A percentile compares a stretch with the other conserved stretches of the same genome.
These are phyloP conservation scores for Talaromyces amestolkiae DNA, from an alignment of 2,329 filamentous ascomycete species.

Conservation along the genomic window DNA sequence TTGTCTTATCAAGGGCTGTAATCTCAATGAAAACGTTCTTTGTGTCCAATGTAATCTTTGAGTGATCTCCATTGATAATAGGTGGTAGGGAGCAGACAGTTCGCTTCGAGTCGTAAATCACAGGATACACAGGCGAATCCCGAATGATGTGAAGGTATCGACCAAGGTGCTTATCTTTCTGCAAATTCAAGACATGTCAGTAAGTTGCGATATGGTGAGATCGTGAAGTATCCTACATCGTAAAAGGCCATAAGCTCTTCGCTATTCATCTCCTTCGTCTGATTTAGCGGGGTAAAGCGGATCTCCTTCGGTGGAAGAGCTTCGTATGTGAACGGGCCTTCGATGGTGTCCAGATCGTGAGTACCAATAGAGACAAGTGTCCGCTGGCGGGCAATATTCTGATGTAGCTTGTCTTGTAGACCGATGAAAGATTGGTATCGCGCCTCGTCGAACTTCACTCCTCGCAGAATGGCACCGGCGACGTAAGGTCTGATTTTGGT, in stretches of 20 bases:
- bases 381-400: constrained; percentile 88
- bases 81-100: constrained; percentile 90
- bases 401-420: constrained; percentile 95
- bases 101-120: constrained; percentile 86
- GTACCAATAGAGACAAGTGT: constrained; percentile 97
- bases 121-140: constrained; percentile 90
- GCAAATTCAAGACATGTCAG: constrained; percentile 13
- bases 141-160: constrained; percentile 91
- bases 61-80: constrained; percentile 96
- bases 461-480: constrained; percentile 82
- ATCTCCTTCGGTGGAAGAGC: constrained; percentile 89
- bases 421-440: constrained; percentile 97
- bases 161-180: constrained; percentile 87
- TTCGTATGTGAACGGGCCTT: constrained; percentile 96
- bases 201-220: neutral
- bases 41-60: constrained; percentile 88
- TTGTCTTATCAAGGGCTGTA: constrained; percentile 92
- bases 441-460: constrained; percentile 86
- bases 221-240: constrained; percentile 51
- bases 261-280: constrained; percentile 81
- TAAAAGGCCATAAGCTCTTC: constrained; percentile 93
- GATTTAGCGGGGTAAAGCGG: constrained; percentile 85
- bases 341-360: constrained; percentile 88
- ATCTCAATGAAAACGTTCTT: constrained; percentile 96
- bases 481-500: constrained; percentile 80